Evolutionary conservation across 305 asterid genomes (phyloP), one percentile per base, ranked within the genome.

Genomic region (Fraxinus nigra): DNA sequence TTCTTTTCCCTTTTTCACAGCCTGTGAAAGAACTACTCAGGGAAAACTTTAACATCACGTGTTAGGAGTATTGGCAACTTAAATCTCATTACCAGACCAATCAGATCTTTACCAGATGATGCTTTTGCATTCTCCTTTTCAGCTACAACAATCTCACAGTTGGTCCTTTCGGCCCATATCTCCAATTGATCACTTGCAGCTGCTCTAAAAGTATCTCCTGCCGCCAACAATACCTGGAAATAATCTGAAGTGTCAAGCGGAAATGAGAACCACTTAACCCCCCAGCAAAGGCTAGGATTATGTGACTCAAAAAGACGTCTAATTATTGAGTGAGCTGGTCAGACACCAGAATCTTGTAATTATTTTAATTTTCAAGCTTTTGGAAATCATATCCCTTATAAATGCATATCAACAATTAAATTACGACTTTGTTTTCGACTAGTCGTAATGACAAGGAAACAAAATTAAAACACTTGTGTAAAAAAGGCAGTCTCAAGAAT

Each of bases 201-300:
- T 70, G 99, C 99, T 90, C 98, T 92, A 88, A 94, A 96, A 40
- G 98, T 96, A 87, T 96, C 99, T 77, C 98, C 99, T 35, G 99
- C 98, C 35, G 97, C 99, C 89, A 96, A 86, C 87, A 96, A 82
- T 82, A 93, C 91, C 99, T 96, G 75, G 72, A 81, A 84, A 56
- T 80, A 77, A 78, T 80, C 84, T 34, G 76, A 54, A 81, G 76
- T 22, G 63, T 32, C n/a, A 82, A 48, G 76, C 32, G 14, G 81
- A 81, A 77, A 82, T 65, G 83, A 77, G 77, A 80, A 16, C 67
- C 37, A 56, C 16, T 35, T 59, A 56, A n/a, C 26, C 16, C 18
- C 70, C 69, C 13, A 1, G 33, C 74, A 51, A 33, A 56, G 16
- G 56, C 76, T 33, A 32, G 80, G 76, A 16, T 54, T 73, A 5